Percentiles rank a stretch among this genome's conserved stretches.
phyloP scores from a whole-genome alignment of 306 rosid genomes.

The Medicago arabica region DNA sequence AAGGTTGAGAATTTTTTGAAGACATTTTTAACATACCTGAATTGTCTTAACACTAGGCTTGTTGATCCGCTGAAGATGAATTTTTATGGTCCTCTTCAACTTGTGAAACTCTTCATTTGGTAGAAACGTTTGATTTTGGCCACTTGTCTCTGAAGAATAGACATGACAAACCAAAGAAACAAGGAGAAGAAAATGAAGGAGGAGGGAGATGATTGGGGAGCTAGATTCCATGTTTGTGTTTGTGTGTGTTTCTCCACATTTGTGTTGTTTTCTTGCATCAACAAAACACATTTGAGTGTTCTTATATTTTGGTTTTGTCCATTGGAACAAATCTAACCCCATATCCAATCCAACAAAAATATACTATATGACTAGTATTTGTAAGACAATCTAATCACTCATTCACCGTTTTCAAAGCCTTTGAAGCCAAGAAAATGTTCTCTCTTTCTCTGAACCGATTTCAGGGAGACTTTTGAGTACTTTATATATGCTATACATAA shows the following conservation, averaged over 20 bases:
- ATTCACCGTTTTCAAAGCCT: conserved; percentile 62
- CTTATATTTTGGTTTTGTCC: conserved; percentile 47
- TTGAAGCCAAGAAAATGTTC: conserved; percentile 47
- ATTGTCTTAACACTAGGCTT: conserved; percentile 80
- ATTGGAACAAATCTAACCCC: conserved; percentile 45
- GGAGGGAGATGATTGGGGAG: conserved; percentile 49
- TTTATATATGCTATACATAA: conserved; percentile 55
- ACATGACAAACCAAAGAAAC: conserved; percentile 61
- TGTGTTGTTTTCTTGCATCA: conserved; percentile 52
- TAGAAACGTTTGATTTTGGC: conserved; percentile 57
- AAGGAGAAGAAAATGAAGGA: conserved; percentile 66
- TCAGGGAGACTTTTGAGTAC: conserved; percentile 38
- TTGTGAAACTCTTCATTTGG: conserved; percentile 64
- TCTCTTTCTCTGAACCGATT: background rate
- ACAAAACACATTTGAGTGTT: conserved; percentile 44
- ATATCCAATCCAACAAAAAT: conserved; percentile 45
- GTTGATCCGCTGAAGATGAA: conserved; percentile 71
- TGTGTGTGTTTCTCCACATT: conserved; percentile 51
- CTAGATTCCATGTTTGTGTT: conserved; percentile 67
- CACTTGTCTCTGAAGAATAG: conserved; percentile 39
- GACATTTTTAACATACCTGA: conserved; percentile 50
- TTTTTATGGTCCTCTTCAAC: conserved; percentile 49
- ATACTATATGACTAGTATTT: conserved; percentile 36
- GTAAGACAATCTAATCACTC: conserved; percentile 48
- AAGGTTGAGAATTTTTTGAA: background rate